Percentiles rank a stretch among this genome's conserved stretches.
These are phyloP conservation scores for Astrephomene gubernaculifera DNA, from an alignment of 139 green algal genomes.

Conservation along the genomic window DNA sequence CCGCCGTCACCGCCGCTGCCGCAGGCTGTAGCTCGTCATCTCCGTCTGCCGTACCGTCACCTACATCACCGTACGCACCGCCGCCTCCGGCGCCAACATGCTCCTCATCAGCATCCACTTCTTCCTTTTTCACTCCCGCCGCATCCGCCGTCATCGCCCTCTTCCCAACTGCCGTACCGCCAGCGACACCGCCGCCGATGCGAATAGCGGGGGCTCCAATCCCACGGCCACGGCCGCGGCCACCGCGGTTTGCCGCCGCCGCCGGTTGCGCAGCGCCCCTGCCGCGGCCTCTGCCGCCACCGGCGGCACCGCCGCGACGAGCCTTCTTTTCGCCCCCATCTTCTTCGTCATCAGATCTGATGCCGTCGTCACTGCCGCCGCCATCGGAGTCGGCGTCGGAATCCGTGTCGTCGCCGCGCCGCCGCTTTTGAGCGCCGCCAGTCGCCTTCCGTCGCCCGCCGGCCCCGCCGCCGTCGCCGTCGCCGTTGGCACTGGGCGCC, in stretches of 20 bases:
- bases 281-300: not conserved
- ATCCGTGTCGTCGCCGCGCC: not conserved
- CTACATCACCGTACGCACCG: not conserved
- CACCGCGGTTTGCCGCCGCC: not conserved
- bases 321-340: not conserved
- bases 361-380: not conserved
- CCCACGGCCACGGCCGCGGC: not conserved
- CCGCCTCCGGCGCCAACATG: not conserved
- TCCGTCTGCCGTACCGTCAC: no score
- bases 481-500: slow-evolving; percentile 18
- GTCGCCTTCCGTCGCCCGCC: no score
- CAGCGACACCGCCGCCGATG: not conserved
- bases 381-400: not conserved
- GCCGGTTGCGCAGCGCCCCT: not conserved
- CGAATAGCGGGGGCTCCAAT: not conserved
- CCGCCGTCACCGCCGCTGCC: not conserved
- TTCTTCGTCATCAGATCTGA: not conserved
- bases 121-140: not conserved
- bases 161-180: not conserved
- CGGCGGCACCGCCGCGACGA: not conserved
- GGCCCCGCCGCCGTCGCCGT: not conserved
- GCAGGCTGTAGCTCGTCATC: no score
- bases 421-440: no score
- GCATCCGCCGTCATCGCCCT: not conserved
- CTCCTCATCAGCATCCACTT: not conserved